Evolutionary conservation across 1,139 yeast genomes (phyloP).

Genomic region (Oligophagozyma castellii): DNA sequence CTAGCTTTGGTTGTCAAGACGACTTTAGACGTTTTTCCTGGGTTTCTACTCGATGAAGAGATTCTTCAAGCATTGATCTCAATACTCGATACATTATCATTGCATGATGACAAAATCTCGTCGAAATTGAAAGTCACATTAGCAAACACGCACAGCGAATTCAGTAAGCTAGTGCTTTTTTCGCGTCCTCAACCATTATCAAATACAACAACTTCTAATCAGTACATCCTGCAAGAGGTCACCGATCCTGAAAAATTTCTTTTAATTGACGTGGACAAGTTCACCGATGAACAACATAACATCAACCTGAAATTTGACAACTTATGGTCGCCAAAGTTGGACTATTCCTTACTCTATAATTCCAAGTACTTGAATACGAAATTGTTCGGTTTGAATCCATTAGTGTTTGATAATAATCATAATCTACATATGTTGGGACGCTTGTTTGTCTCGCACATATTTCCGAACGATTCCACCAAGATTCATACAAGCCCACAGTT

Average conservation of each 20-base stretch:
- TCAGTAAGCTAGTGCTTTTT: constrained; percentile 27
- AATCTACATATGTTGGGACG: constrained; percentile 71
- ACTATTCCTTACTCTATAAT: constrained; percentile 41
- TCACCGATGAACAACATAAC: constrained; percentile 43
- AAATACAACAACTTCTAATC: constrained; percentile 1
- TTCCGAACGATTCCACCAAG: constrained; percentile 24
- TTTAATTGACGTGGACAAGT: constrained; percentile 33
- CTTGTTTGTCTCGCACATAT: constrained; percentile 56
- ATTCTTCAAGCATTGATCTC: constrained; percentile 32
- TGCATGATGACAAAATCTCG: constrained; percentile 34
- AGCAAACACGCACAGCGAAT: constrained; percentile 29
- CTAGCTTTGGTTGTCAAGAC: constrained; percentile 33
- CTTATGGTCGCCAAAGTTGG: constrained; percentile 65
- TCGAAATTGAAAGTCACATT: constrained; percentile 31
- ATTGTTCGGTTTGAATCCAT: constrained; percentile 28
- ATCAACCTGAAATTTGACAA: constrained; percentile 44
- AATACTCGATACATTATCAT: constrained; percentile 32
- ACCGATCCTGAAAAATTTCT: constrained; percentile 29
- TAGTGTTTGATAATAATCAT: constrained; percentile 51
- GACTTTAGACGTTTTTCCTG: constrained; percentile 35
- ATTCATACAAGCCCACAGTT: constrained; percentile 20
- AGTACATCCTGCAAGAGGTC: constrained; percentile 5
- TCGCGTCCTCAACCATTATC: constrained; percentile 4
- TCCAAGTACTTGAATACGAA: constrained; percentile 29
- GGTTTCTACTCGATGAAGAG: constrained; percentile 40